Conservation (phyloP, 192 early-diverging fungal species). For the Irineochytrium annulatum region DNA sequence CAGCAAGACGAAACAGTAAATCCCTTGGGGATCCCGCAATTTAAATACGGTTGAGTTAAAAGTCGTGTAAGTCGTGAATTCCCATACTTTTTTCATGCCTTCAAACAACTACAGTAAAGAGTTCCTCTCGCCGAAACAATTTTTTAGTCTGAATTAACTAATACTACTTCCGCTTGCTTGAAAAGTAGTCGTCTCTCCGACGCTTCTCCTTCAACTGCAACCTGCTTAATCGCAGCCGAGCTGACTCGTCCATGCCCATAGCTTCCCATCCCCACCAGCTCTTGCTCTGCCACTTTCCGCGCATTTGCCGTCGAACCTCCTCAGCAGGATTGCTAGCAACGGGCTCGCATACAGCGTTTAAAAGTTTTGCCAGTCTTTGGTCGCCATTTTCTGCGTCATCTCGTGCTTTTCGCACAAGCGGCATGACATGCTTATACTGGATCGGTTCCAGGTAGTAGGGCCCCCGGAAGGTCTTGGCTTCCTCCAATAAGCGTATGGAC, state of each 20-base stretch:
- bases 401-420: slow-evolving; percentile 24
- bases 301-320: slow-evolving; percentile 25
- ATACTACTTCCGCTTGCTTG: slow-evolving; percentile 7
- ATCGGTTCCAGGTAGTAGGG: slow-evolving; percentile 36
- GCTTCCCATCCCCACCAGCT: slow-evolving; percentile 47
- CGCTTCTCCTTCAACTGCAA: slow-evolving; percentile 13
- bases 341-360: slow-evolving; percentile 39
- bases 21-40: background rate
- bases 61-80: background rate
- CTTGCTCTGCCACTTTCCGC: slow-evolving; percentile 18
- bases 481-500: slow-evolving; percentile 33
- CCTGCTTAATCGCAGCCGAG: slow-evolving; percentile 9
- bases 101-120: too few species aligned
- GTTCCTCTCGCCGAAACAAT: too few species aligned
- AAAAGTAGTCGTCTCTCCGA: slow-evolving; percentile 10
- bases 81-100: background rate
- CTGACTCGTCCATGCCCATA: slow-evolving; percentile 29
- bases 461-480: slow-evolving; percentile 29
- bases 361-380: slow-evolving; percentile 15
- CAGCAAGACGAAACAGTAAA: slow-evolving; percentile 14
- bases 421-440: slow-evolving; percentile 23
- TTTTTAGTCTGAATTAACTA: too few species aligned
- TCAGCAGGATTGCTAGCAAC: slow-evolving; percentile 10
- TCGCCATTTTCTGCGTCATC: slow-evolving; percentile 38
- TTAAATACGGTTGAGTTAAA: background rate